phyloP scores from a whole-genome alignment of 1,284 basidiomycete genomes.

The Ganoderma leucocontextum region DNA sequence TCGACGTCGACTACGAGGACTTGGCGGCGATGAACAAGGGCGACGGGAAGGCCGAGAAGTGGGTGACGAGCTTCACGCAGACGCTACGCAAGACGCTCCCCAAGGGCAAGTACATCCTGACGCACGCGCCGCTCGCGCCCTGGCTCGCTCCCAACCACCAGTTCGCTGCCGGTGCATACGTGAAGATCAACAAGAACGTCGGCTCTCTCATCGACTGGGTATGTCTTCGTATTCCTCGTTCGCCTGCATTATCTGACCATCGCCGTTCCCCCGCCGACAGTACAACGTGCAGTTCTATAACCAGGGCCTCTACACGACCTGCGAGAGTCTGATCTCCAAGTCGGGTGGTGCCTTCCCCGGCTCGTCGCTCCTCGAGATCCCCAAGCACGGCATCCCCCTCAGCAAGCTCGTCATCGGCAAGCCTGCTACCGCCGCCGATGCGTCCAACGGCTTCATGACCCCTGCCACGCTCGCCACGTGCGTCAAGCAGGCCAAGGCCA shows the following conservation, averaged over 20 bases:
- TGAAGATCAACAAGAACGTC: constrained; percentile 60
- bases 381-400: constrained; percentile 57
- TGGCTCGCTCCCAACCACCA: constrained; percentile 58
- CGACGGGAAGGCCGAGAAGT: constrained; percentile 48
- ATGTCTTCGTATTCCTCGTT: constrained; percentile 17
- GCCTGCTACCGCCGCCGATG: constrained; percentile 51
- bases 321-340: constrained; percentile 57
- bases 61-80: constrained; percentile 54
- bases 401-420: constrained; percentile 67
- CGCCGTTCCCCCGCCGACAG: constrained; percentile 31
- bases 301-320: constrained; percentile 56
- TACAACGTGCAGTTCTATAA: constrained; percentile 69
- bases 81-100: constrained; percentile 45
- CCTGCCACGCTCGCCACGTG: constrained; percentile 63
- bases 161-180: constrained; percentile 68
- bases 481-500: constrained; percentile 56
- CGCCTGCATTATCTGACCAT: background rate
- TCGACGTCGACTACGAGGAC: constrained; percentile 68
- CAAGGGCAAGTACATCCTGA: constrained; percentile 44
- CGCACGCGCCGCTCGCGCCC: constrained; percentile 57
- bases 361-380: constrained; percentile 64
- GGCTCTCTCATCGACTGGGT: constrained; percentile 55
- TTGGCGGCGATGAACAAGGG: constrained; percentile 52
- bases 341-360: constrained; percentile 26
- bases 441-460: constrained; percentile 64